Evolutionary conservation across 352 stramenopile species (phyloP), one percentile per base, ranked within the genome.

Genomic region (Globisporangium heterothallicum): DNA sequence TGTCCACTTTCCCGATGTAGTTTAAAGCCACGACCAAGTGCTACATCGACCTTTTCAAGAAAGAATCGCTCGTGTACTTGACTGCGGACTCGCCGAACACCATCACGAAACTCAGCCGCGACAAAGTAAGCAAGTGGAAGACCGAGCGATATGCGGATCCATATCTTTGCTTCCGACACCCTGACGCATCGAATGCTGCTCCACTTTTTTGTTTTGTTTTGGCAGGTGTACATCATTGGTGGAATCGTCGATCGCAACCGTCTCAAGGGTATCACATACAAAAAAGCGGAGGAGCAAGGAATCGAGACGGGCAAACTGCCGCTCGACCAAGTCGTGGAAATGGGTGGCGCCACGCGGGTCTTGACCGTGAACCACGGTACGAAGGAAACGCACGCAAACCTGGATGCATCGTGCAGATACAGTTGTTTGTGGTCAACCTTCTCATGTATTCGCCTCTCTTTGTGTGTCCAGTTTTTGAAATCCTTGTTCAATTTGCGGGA

Each of bases 201-300:
- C n/a, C n/a, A n/a, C n/a, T n/a, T 44, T 38, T n/a, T 26, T 50
- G 13, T 30, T 32, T 22, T 19, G 14, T 3, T n/a, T n/a, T 29
- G 43, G 29, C 38, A 85, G 74, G 83, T 96, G 24, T 98, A 98
- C 67, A 91, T 98, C 40, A 98, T 98, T 63, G 95, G 95, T 16
- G 95, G 95, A 19, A 98, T 98, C 65, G 95, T 98, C 22, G 95
- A 98, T 73, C 78, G 95, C 47, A 98, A 98, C 66, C 84, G 95
- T n/a, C 77, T 97, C n/a, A 98, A 97, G 61, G 74, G 83, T 9
- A 80, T 84, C 18, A 95, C 95, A 12, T 95, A 97, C 52, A 66
- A 97, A 45, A 95, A 97, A 59, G 95, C 95, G 4, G 45, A 92
- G 30, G 60, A 79, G 46, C 78, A 98, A 30, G 85, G 79, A n/a